Conservation (phyloP, 805 yeast species). For the Tanozyma kutaoensis region DNA sequence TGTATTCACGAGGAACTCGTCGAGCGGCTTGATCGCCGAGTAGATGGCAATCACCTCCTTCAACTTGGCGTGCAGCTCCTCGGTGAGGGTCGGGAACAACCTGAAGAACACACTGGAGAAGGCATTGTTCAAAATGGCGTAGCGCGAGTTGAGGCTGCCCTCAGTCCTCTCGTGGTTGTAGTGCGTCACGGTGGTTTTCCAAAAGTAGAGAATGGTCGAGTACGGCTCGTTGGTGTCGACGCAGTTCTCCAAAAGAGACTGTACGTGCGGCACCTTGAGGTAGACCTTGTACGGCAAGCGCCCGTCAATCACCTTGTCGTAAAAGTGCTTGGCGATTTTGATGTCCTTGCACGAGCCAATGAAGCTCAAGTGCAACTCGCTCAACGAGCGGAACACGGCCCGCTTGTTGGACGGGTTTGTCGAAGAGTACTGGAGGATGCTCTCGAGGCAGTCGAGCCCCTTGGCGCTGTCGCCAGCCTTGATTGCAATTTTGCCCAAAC, state of each 20-base stretch:
- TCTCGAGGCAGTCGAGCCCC: conserved; percentile 53
- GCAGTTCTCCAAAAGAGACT: conserved; percentile 47
- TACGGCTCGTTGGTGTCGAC: conserved; percentile 44
- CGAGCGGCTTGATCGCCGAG: conserved; percentile 43
- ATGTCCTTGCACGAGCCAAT: conserved; percentile 69
- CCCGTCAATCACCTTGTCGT: conserved; percentile 54
- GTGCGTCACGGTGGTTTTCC: conserved; percentile 48
- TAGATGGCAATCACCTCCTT: conserved; percentile 43
- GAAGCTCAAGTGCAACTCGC: conserved; percentile 65
- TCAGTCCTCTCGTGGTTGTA: conserved; percentile 27
- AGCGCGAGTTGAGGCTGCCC: conserved; percentile 50
- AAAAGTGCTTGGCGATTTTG: conserved; percentile 58
- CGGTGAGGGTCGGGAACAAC: conserved; percentile 42
- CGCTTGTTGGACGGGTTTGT: conserved; percentile 3
- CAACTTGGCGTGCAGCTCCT: conserved; percentile 44
- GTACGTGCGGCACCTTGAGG: conserved; percentile 62
- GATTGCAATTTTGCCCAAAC: conserved; percentile 65
- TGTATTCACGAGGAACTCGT: conserved; percentile 63
- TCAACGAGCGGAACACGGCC: conserved; percentile 32
- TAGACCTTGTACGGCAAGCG: conserved; percentile 64
- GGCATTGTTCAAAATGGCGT: conserved; percentile 57
- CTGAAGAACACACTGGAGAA: conserved; percentile 45
- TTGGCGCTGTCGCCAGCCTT: conserved; percentile 49
- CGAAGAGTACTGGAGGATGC: conserved; percentile 40
- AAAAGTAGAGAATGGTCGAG: conserved; percentile 43